Percentiles rank a stretch among this genome's conserved stretches.
These are phyloP conservation scores for Gossypium sturtianum DNA, from an alignment of 345 rosid species.

Conservation along the genomic window DNA sequence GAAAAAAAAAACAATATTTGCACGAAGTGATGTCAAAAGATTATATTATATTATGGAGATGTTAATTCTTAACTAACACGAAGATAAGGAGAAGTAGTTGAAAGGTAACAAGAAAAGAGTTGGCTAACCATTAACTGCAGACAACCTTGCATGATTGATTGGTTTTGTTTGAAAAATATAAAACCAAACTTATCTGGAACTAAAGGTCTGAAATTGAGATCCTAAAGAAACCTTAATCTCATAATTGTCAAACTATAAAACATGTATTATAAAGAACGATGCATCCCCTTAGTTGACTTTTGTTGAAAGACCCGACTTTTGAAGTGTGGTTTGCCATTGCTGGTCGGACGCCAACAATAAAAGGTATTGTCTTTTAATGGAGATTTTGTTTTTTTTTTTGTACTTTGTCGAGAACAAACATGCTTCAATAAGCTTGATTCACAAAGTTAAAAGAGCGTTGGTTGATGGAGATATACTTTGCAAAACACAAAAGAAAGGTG, in stretches of 20 bases:
- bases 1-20: not conserved
- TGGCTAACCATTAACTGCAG: conserved; percentile 15
- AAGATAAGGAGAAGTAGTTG: conserved; percentile 1
- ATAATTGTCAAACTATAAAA: no score
- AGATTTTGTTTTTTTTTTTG: no score
- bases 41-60: not conserved
- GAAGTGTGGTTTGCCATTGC: no score
- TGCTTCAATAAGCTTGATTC: not conserved
- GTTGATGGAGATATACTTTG: not conserved
- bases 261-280: no score
- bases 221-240: no score
- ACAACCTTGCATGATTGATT: conserved; percentile 10
- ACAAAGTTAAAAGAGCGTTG: no score
- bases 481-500: not conserved
- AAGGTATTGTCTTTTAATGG: no score
- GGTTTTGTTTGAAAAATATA: conserved; percentile 5
- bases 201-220: no score
- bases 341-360: no score
- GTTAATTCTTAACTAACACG: conserved; percentile 5
- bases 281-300: no score
- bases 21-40: not conserved
- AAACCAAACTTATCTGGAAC: not conserved
- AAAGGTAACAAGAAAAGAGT: not conserved
- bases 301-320: no score
- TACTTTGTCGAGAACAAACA: no score